Evolutionary conservation across 208 protist species (phyloP).

Genomic region (Trypanosoma conorhini): DNA sequence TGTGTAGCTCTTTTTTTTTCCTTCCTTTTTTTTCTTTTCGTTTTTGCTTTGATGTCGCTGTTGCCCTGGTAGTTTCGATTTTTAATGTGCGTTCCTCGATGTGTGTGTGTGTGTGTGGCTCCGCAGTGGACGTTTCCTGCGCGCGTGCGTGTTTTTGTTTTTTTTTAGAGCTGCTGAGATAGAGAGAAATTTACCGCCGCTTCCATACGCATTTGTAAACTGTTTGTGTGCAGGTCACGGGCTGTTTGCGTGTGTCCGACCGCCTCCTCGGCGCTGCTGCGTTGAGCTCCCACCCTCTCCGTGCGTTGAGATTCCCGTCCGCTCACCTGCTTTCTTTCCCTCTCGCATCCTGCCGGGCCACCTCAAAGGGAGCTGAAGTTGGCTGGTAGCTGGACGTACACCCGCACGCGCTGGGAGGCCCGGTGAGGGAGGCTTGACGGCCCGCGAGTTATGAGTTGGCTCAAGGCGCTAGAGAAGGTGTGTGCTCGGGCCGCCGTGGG

Average conservation of each 20-base stretch:
- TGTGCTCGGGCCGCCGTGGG: neutral
- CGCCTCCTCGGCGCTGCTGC: too few species aligned
- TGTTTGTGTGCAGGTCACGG: neutral
- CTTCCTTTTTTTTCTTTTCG: constrained; percentile 7
- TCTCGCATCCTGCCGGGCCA: too few species aligned
- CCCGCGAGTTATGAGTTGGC: constrained; percentile 24
- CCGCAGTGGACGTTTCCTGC: too few species aligned
- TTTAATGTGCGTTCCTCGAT: too few species aligned
- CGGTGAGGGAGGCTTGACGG: neutral
- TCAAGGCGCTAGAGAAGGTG: constrained; percentile 24
- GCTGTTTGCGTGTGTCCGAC: too few species aligned
- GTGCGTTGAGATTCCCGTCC: too few species aligned
- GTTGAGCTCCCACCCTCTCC: too few species aligned
- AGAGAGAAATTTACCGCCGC: too few species aligned
- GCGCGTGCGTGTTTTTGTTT: constrained; percentile 5
- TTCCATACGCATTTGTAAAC: neutral
- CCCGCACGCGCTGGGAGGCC: neutral
- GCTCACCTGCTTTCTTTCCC: too few species aligned
- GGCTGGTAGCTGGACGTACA: too few species aligned
- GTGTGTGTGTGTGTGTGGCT: too few species aligned
- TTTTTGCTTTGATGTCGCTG: constrained; percentile 11
- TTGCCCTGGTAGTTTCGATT: too few species aligned
- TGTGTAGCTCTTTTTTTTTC: constrained; percentile 2
- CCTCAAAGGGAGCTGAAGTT: neutral
- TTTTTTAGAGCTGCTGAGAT: constrained; percentile 8